A percentile compares a stretch with the other conserved stretches of the same genome.
These are phyloP conservation scores for Protostelium mycophagum DNA, from an alignment of 78 protist genomes.

Conservation along the genomic window DNA sequence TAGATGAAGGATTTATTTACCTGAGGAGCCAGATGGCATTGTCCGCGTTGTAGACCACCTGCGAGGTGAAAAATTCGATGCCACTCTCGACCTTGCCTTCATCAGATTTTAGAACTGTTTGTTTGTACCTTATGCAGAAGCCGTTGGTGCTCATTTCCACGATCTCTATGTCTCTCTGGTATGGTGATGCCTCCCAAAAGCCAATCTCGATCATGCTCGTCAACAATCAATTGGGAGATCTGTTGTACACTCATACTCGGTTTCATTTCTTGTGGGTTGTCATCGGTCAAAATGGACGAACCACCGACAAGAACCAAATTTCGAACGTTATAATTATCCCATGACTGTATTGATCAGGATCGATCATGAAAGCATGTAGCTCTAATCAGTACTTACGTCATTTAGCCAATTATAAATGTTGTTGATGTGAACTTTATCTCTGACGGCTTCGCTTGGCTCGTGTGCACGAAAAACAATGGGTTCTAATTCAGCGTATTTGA, in stretches of 20 bases:
- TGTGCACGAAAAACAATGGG: background rate
- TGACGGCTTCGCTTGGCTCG: background rate
- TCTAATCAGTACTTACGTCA: background rate
- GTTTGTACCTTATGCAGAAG: background rate
- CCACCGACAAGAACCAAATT: background rate
- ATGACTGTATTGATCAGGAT: background rate
- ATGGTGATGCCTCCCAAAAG: background rate
- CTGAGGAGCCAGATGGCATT: background rate
- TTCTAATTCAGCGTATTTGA: background rate
- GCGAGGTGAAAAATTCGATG: background rate
- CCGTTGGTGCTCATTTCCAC: background rate
- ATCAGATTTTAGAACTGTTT: too few relatives aligned
- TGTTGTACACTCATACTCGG: background rate
- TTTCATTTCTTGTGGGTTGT: background rate
- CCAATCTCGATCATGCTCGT: background rate
- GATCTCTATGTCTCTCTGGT: background rate
- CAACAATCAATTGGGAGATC: background rate
- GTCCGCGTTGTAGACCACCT: background rate
- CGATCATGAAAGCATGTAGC: background rate
- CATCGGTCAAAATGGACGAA: background rate
- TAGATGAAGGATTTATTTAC: too few relatives aligned
- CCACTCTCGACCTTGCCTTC: background rate
- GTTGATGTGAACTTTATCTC: background rate
- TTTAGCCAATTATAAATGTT: background rate
- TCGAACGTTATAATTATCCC: background rate